Percentiles rank a stretch among this genome's conserved stretches.
These are phyloP conservation scores for Cicer cuneatum DNA, from an alignment of 306 rosid species.

Conservation along the genomic window DNA sequence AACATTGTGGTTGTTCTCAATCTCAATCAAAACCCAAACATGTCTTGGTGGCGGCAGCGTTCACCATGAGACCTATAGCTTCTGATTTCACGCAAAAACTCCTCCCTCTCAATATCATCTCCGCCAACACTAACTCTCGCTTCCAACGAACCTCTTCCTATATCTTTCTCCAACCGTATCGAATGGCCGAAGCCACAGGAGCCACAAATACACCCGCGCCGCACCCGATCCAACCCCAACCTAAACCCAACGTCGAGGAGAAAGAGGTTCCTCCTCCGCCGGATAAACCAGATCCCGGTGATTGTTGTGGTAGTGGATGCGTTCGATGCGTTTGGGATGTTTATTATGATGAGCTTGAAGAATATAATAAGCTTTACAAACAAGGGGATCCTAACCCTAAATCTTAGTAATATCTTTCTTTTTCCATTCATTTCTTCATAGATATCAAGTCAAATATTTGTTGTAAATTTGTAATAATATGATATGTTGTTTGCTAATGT, in stretches of 20 bases:
- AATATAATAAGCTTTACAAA: constrained; percentile 62
- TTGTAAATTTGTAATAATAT: not conserved
- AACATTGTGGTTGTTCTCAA: not conserved
- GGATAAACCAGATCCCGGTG: constrained; percentile 85
- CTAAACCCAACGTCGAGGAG: not conserved
- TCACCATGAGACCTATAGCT: constrained; percentile 40
- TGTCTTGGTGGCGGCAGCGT: constrained; percentile 17
- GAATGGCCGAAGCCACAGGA: constrained; percentile 43
- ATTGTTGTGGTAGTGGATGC: constrained; percentile 95
- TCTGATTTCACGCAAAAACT: constrained; percentile 39
- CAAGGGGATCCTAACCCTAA: constrained; percentile 32
- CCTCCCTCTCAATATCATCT: constrained; percentile 29
- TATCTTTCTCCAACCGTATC: constrained; percentile 37
- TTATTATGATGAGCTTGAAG: constrained; percentile 88
- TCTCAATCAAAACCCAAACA: not conserved
- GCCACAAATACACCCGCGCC: constrained; percentile 29
- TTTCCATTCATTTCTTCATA: constrained; percentile 16
- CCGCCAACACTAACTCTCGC: constrained; percentile 16
- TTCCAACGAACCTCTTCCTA: constrained; percentile 27
- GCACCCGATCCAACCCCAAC: constrained; percentile 45
- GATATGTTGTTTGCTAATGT: not conserved
- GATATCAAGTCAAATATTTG: not conserved
- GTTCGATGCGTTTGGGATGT: constrained; percentile 93
- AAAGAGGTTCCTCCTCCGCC: constrained; percentile 64
- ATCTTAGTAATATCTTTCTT: constrained; percentile 27